Evolutionary conservation across 768 basidiomycete genomes (phyloP), one percentile per base, ranked within the genome.

Genomic region (Lanmaoa rubissima): DNA sequence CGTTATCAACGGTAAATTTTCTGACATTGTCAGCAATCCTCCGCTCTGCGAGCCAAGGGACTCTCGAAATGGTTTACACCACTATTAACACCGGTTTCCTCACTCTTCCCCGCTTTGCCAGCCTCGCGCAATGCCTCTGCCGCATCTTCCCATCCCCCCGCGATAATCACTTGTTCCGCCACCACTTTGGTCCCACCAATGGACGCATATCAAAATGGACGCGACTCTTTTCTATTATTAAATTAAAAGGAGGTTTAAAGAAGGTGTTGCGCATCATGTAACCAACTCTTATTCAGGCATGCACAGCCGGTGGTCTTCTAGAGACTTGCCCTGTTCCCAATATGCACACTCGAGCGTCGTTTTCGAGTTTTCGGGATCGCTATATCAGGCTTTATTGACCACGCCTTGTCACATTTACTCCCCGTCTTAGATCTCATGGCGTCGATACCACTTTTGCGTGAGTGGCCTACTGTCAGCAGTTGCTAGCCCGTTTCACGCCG

Each of bases 301-400:
- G 28, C 28, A 28, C 28, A 5, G 28, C 28, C 28, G 28, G 28
- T 28, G 28, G 4, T 28, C 6, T 24, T 24, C 21, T 24, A 24
- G 21, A 2, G 21, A 28, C 28, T 6, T 5, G 31, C 6, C 9
- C n/a, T 14, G 35, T 34, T 17, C 34, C 14, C 24, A 28, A 26
- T 28, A 49, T 16, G 36, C 48, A 49, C 24, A 11, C 48, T 39
- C 12, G n/a, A 11, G 32, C 16, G 38, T 38, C 36, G 16, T n/a
- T n/a, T n/a, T 38, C 48, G 36, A 50, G 26, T n/a, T 26, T 26
- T 35, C 7, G 42, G 50, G 10, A 28, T 40, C 48, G 38, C 45
- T 45, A n/a, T 39, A 59, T 36, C 51, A 19, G 59, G 59, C 11
- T 48, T 44, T 55, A 60, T 59, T 41, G n/a, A 10, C 45, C 11